Percentiles rank a stretch among this genome's conserved stretches.
These are phyloP conservation scores for Solanum rostratum DNA, from an alignment of 257 asterid genomes.

Conservation along the genomic window DNA sequence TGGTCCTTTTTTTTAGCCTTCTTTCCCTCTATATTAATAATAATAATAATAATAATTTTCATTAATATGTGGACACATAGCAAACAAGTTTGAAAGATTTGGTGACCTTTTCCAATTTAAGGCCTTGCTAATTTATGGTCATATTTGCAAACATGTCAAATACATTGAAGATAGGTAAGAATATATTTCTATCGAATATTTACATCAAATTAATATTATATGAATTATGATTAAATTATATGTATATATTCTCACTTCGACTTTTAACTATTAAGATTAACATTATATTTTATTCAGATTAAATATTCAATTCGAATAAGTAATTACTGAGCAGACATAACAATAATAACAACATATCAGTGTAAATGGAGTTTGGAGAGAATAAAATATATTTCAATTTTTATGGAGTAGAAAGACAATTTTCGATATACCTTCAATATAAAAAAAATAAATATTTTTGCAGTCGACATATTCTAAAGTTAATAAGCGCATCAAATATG, in stretches of 20 bases:
- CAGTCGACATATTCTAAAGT: neutral
- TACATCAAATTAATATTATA: neutral
- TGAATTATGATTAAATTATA: neutral
- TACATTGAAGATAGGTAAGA: neutral
- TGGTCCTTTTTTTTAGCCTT: neutral
- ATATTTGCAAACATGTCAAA: neutral
- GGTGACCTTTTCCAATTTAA: neutral
- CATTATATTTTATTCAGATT: neutral
- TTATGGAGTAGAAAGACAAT: neutral
- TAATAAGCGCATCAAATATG: neutral
- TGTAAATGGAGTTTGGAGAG: neutral
- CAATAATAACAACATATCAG: neutral
- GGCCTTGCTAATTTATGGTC: neutral
- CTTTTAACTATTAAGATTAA: neutral
- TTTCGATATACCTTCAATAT: no score
- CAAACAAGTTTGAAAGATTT: neutral
- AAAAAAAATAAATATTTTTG: no score
- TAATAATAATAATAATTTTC: neutral
- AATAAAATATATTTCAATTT: neutral
- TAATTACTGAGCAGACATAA: neutral
- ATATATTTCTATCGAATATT: neutral
- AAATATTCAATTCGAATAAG: neutral
- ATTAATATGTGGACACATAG: neutral
- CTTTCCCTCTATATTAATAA: neutral
- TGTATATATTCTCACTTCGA: neutral